Percentiles rank a stretch among this genome's conserved stretches.
Evolutionary conservation across 2,329 filamentous ascomycete genomes (phyloP).

Genomic region (Phoma sp.): DNA sequence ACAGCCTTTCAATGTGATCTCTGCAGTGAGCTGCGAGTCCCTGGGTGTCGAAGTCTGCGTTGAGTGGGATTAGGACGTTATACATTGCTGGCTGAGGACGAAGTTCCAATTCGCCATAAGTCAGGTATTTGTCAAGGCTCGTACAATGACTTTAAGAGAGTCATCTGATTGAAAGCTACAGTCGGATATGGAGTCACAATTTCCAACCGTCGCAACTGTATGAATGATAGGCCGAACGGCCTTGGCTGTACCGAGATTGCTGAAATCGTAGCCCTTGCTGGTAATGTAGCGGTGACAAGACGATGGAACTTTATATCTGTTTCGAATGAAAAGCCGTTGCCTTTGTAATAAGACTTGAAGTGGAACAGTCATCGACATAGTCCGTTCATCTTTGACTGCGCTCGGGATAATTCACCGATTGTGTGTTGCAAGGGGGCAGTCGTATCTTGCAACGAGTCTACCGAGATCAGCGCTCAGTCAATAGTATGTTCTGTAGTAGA

Average conservation of each 20-base stretch:
- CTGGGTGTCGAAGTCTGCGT: conserved; percentile 50
- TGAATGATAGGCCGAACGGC: conserved; percentile 45
- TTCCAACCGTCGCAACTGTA: conserved; percentile 52
- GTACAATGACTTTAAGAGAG: conserved; percentile 45
- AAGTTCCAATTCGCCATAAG: conserved; percentile 46
- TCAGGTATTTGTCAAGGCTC: conserved; percentile 44
- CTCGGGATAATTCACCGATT: neutral
- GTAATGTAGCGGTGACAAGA: conserved; percentile 39
- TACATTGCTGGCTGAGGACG: conserved; percentile 48
- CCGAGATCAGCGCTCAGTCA: conserved; percentile 54
- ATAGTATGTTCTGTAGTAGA: conserved; percentile 58
- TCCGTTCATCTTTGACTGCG: neutral
- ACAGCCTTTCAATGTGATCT: conserved; percentile 34
- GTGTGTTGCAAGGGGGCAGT: conserved; percentile 52
- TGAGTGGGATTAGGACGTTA: conserved; percentile 52
- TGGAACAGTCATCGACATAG: neutral
- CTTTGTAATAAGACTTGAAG: conserved; percentile 47
- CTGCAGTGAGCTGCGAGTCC: conserved; percentile 44
- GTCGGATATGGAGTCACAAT: conserved; percentile 51
- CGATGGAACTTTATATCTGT: conserved; percentile 40
- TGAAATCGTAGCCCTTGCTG: conserved; percentile 32
- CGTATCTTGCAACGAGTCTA: conserved; percentile 56
- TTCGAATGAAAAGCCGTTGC: conserved; percentile 54
- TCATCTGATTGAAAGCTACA: conserved; percentile 40
- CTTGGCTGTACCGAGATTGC: conserved; percentile 38